These are phyloP conservation scores for Juncus inflexus DNA, from an alignment of 176 grass and related monocot species.

Conservation along the genomic window DNA sequence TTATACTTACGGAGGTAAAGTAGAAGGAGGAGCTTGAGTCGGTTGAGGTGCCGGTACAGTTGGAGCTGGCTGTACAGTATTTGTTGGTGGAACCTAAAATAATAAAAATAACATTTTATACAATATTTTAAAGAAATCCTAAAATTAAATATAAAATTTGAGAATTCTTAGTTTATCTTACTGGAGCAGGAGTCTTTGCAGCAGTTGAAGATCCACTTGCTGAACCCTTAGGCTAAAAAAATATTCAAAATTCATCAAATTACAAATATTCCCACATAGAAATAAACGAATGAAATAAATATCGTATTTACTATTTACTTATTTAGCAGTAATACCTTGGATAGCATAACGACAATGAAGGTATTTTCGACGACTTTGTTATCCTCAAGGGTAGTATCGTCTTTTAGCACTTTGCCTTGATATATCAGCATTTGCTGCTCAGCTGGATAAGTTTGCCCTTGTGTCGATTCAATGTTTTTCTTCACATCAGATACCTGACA, in stretches of 20 bases:
- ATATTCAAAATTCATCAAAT: conserved; percentile 14
- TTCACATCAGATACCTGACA: conserved; percentile 76
- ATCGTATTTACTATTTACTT: conserved; percentile 7
- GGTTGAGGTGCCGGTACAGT: conserved; percentile 41
- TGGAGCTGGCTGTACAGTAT: conserved; percentile 33
- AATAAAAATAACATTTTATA: conserved; percentile 13
- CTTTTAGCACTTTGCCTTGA: conserved; percentile 96
- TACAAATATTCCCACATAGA: neutral
- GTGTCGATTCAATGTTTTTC: conserved; percentile 65
- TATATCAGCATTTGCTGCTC: conserved; percentile 91
- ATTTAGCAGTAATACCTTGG: conserved; percentile 55
- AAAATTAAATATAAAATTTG: conserved; percentile 6
- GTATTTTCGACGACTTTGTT: conserved; percentile 80
- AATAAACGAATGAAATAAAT: conserved; percentile 1
- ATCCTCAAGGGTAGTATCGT: conserved; percentile 76
- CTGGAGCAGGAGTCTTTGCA: conserved; percentile 39
- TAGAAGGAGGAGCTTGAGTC: conserved; percentile 40
- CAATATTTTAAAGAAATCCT: neutral
- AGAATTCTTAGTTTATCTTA: neutral
- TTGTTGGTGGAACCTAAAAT: conserved; percentile 32
- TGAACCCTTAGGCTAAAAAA: conserved; percentile 57
- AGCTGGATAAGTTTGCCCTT: conserved; percentile 72
- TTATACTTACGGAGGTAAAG: conserved; percentile 52
- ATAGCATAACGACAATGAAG: conserved; percentile 94
- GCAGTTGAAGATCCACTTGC: conserved; percentile 59